These are phyloP conservation scores for Claviceps cyperi DNA, from an alignment of 2,329 filamentous ascomycete species.

Conservation along the genomic window DNA sequence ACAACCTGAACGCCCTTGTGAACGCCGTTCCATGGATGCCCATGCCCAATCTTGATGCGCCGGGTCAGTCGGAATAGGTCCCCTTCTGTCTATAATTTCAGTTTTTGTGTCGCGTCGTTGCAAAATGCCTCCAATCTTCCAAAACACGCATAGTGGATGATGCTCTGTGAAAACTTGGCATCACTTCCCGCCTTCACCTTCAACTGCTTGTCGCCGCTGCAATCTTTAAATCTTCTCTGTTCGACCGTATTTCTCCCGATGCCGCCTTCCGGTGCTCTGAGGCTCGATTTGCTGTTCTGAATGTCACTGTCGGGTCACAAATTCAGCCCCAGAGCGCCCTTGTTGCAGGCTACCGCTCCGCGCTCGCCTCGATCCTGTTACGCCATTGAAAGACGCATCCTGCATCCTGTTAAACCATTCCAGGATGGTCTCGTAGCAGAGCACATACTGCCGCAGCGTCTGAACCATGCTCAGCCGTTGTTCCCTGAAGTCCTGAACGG, in stretches of 20 bases:
- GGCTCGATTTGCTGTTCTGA: not conserved
- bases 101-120: too few relatives aligned
- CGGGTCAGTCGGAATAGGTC: too few relatives aligned
- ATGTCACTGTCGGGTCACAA: slow-evolving; percentile 3
- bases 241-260: too few relatives aligned
- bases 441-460: slow-evolving; percentile 79
- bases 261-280: not conserved
- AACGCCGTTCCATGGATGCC: slow-evolving; percentile 3
- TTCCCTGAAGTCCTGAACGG: slow-evolving; percentile 77
- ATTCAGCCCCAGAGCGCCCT: not conserved
- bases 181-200: too few relatives aligned
- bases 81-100: too few relatives aligned
- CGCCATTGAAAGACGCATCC: slow-evolving; percentile 13
- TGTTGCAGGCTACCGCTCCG: slow-evolving; percentile 21
- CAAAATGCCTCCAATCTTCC: too few relatives aligned
- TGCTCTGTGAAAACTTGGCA: too few relatives aligned
- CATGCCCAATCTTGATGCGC: not conserved
- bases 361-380: slow-evolving; percentile 11
- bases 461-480: slow-evolving; percentile 96
- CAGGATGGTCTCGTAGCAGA: slow-evolving; percentile 89
- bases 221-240: too few relatives aligned
- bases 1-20: not conserved
- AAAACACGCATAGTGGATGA: too few relatives aligned
- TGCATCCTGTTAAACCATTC: slow-evolving; percentile 60
- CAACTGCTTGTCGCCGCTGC: too few relatives aligned